Conservation (phyloP, 768 basidiomycete species). For the Trametes punicea region DNA sequence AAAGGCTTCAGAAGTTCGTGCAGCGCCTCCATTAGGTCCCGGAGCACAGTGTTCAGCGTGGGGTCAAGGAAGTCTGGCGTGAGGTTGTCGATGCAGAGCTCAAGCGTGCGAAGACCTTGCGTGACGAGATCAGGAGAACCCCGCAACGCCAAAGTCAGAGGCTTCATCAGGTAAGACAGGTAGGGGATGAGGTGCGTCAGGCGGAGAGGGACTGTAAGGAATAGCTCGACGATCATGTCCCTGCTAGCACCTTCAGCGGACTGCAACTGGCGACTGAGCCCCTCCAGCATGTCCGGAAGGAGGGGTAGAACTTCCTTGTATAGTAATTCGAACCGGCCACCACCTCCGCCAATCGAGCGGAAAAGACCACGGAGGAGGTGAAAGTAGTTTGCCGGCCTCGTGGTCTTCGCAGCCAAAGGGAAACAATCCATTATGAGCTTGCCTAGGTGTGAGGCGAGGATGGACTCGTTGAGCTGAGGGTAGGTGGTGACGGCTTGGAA, state of each 20-base stretch:
- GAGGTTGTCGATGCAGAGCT: constrained; percentile 98
- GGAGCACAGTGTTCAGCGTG: constrained; percentile 85
- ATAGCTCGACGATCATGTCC: constrained; percentile 96
- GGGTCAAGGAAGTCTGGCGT: constrained; percentile 98
- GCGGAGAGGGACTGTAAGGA: constrained; percentile 93
- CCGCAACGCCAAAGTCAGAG: constrained; percentile 84
- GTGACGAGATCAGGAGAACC: constrained; percentile 88
- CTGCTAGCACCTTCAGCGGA: constrained; percentile 77
- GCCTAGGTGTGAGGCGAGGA: constrained; percentile 89
- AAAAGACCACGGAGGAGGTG: constrained; percentile 90
- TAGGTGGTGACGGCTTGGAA: constrained; percentile 81
- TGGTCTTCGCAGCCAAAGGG: constrained; percentile 86
- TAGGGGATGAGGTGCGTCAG: constrained; percentile 95
- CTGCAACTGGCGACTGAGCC: constrained; percentile 83
- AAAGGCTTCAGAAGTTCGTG: constrained; percentile 88
- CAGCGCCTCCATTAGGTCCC: constrained; percentile 92
- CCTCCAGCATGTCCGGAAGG: constrained; percentile 95
- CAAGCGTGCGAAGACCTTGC: constrained; percentile 93
- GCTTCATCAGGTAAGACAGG: constrained; percentile 93
- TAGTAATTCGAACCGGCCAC: constrained; percentile 88
- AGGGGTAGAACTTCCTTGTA: constrained; percentile 97
- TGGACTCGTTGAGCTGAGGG: constrained; percentile 78
- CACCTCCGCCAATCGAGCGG: constrained; percentile 87
- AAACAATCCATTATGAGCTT: constrained; percentile 96
- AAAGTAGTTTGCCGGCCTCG: constrained; percentile 90